phyloP scores from a whole-genome alignment of 768 basidiomycete genomes.

The Suillus alpinus region DNA sequence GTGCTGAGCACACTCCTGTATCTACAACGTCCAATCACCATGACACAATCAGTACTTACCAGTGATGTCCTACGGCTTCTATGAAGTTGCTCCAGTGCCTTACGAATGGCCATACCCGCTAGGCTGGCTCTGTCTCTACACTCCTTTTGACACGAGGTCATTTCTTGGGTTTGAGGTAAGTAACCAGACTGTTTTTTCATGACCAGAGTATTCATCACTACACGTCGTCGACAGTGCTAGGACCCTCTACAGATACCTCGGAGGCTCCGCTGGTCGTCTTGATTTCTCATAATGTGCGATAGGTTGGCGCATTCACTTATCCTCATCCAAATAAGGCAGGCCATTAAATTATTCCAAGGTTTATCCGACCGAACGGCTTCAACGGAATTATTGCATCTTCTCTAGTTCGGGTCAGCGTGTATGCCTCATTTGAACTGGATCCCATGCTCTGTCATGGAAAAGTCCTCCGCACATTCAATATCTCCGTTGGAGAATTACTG shows the following conservation, averaged over 20 bases:
- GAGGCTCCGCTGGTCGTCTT: neutral
- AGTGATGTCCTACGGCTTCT: neutral
- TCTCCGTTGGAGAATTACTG: too few species aligned
- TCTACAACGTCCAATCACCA: neutral
- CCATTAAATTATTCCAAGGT: conserved; percentile 10
- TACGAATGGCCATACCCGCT: too few species aligned
- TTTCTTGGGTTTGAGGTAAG: neutral
- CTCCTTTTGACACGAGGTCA: neutral
- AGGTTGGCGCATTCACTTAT: conserved; percentile 22
- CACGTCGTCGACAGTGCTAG: neutral
- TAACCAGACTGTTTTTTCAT: neutral
- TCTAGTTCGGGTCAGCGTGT: too few species aligned
- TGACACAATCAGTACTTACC: neutral
- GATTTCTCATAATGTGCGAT: neutral
- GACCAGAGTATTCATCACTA: neutral
- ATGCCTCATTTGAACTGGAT: too few species aligned
- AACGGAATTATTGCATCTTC: neutral
- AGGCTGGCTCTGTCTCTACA: neutral
- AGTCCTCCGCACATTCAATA: too few species aligned
- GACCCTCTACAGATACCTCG: neutral
- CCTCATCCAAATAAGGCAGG: conserved; percentile 30
- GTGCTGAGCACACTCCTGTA: neutral
- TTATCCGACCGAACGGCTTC: conserved; percentile 8
- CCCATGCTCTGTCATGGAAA: too few species aligned
- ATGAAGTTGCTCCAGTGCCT: neutral